Conservation (phyloP, 305 asterid species). For the Fraxinus albicans region DNA sequence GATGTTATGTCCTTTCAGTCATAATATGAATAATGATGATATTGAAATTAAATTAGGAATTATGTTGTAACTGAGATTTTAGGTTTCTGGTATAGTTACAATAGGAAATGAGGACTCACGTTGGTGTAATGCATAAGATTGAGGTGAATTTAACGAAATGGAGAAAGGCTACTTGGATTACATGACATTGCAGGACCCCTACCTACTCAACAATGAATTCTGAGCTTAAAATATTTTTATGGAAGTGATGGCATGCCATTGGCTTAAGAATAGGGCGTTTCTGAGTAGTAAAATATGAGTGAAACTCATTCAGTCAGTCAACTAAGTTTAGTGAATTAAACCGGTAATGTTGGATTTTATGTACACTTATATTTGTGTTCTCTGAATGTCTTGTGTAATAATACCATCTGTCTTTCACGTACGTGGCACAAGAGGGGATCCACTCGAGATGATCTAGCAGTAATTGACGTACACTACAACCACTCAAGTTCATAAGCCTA, state of each 20-base stretch:
- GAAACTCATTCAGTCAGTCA: background rate
- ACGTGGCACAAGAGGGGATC: background rate
- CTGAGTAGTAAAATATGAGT: slow-evolving; percentile 2
- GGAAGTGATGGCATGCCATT: background rate
- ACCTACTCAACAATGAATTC: background rate
- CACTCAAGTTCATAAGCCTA: background rate
- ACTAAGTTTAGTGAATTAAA: background rate
- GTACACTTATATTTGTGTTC: slow-evolving; percentile 5
- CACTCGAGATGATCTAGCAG: background rate
- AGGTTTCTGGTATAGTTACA: background rate
- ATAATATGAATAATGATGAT: background rate
- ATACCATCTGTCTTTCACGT: background rate
- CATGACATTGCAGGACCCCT: background rate
- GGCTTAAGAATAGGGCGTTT: background rate
- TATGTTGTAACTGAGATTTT: background rate
- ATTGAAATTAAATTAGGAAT: background rate
- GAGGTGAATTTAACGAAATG: background rate
- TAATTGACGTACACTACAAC: background rate
- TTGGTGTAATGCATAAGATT: background rate
- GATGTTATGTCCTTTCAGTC: background rate
- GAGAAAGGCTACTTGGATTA: background rate
- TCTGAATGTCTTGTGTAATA: background rate
- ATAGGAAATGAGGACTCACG: background rate
- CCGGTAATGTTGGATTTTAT: slow-evolving; percentile 9
- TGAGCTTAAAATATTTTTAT: background rate